Conservation (phyloP, 2,329 filamentous ascomycete genomes). For the Talaromyces rugulosus region DNA sequence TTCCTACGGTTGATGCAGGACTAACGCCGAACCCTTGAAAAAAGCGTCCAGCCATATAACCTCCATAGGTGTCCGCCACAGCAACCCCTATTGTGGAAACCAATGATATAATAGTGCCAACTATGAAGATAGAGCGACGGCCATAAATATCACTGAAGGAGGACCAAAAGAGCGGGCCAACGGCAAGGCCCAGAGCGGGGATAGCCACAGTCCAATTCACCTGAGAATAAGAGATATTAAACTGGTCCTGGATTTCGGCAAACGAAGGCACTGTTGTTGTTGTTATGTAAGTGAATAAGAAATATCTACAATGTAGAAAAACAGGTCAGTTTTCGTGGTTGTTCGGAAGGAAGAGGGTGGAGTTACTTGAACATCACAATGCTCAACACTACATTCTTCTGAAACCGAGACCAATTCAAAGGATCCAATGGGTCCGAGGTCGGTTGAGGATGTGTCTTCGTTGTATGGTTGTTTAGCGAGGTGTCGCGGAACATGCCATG, state of each 20-base stretch:
- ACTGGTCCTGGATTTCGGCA: slow-evolving; percentile 45
- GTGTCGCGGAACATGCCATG: background rate
- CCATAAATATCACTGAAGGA: slow-evolving; percentile 51
- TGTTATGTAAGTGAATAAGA: slow-evolving; percentile 57
- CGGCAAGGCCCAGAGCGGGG: slow-evolving; percentile 47
- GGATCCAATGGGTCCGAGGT: background rate
- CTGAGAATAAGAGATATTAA: slow-evolving; percentile 42
- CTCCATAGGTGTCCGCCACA: slow-evolving; percentile 38
- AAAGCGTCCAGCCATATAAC: slow-evolving; percentile 57
- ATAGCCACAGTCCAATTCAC: slow-evolving; percentile 55
- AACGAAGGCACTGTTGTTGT: slow-evolving; percentile 56
- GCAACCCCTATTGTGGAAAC: slow-evolving; percentile 41
- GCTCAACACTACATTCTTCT: slow-evolving; percentile 47
- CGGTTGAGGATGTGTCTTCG: slow-evolving; percentile 19
- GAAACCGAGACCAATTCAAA: slow-evolving; percentile 16
- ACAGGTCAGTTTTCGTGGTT: background rate
- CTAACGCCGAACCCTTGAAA: slow-evolving; percentile 56
- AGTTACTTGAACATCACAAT: slow-evolving; percentile 52
- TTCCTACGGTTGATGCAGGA: slow-evolving; percentile 52
- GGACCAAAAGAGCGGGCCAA: slow-evolving; percentile 51
- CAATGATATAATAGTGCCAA: slow-evolving; percentile 41
- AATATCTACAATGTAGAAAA: slow-evolving; percentile 39
- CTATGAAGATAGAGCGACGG: slow-evolving; percentile 47
- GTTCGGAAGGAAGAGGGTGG: background rate
- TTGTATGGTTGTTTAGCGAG: background rate